Base-by-base conservation (phyloP, 352 stramenopile genomes). In the Pilasporangium apinafurcum region DNA sequence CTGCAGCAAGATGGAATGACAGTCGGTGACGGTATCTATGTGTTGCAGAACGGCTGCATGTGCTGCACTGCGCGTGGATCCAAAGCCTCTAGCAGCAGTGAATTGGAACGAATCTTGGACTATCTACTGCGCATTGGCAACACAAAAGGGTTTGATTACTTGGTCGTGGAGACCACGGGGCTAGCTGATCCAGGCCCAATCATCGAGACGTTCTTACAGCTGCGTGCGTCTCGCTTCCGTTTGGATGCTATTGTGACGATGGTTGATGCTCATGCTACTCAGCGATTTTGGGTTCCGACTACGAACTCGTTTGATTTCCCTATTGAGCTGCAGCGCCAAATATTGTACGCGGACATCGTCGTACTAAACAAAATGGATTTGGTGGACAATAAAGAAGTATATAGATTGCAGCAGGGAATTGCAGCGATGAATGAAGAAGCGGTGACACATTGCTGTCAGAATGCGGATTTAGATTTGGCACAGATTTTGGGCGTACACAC, bases 21-120 rank as follows among this genome's bases (percentile, higher is more conserved):
- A 18, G 17, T 10, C 24, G 33, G 18, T 5, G 74, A 86, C 53
- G 95, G 97, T 46, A 88, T 99, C 37, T 96, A 98, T 44, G 95
- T 95, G 26, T 96, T 99, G 72, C 83, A 98, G 67, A 99, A 99
- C 64, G 95, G 95, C 30, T 99, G 96, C 59, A 96, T 98, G 53
- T 98, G 96, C 75, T 99, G 96, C 66, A 96, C 91, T 9, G 87
- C 98, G 10, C 52, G 54, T 31, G 68, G 89, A 9, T 87, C 87
- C 22, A 95, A 97, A 60, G 69, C 97, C 29, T 88, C 96, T 16
- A 69, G 82, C 34, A 96, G 89, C 34, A 62, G 62, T 41, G 74
- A 87, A 21, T 65, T 99, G 0, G 87, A 98, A 55, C 81, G 89
- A 13, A 96, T 98, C 53, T 57, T 98, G 2, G 75, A 95, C 53